phyloP scores from a whole-genome alignment of 225 moss, liverwort and hornwort genomes.

The Physcomitrium patens region DNA sequence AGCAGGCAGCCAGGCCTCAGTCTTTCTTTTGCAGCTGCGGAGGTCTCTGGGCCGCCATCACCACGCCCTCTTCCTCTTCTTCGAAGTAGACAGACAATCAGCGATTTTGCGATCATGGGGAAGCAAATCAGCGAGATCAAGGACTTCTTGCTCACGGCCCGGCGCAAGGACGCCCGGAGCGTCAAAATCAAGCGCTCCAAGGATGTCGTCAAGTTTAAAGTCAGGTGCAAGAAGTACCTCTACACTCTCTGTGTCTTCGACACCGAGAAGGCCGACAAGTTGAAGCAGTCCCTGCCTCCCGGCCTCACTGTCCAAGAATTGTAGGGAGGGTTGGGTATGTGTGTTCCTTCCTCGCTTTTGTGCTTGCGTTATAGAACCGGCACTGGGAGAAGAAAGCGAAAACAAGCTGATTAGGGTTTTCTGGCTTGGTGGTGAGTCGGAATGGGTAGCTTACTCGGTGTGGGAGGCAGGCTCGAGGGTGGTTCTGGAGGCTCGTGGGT shows the following conservation, averaged over 20 bases:
- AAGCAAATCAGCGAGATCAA: conserved; percentile 98
- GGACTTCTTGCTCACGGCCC: conserved; percentile 94
- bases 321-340: conserved; percentile 27
- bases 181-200: conserved; percentile 99
- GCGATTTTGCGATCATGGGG: conserved; percentile 48
- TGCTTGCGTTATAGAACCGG: no score
- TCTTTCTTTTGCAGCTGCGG: no score
- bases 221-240: conserved; percentile 93
- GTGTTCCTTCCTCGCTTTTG: neutral
- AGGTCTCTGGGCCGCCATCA: conserved; percentile 2
- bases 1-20: no score
- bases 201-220: conserved; percentile 98
- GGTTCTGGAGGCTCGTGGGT: no score
- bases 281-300: conserved; percentile 95
- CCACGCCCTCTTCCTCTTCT: neutral
- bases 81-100: neutral
- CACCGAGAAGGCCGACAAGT: conserved; percentile 98
- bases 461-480: no score
- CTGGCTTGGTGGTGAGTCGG: neutral
- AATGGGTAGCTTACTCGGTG: conserved; percentile 19
- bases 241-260: conserved; percentile 96
- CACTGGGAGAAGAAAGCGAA: no score
- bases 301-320: conserved; percentile 84
- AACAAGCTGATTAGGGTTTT: neutral
- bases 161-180: conserved; percentile 95